These are phyloP conservation scores for Wickerhamomyces rabaulensis DNA, from an alignment of 805 yeast species.

Conservation along the genomic window DNA sequence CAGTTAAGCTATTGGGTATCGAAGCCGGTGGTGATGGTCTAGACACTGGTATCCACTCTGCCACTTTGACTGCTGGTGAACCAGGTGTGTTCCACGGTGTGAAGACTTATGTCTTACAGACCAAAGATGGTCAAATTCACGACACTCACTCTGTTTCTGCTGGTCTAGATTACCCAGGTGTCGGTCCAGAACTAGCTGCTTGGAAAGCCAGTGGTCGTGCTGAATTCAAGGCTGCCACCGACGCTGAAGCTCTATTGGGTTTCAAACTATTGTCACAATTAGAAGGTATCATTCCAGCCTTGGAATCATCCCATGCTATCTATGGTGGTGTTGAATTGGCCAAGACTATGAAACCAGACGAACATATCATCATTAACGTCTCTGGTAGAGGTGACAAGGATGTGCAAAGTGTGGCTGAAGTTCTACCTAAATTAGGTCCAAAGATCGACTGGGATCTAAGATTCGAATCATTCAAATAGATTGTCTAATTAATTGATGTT, in stretches of 20 bases:
- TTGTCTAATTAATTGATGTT: too few species aligned
- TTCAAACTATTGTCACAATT: conserved; percentile 83
- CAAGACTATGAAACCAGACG: conserved; percentile 69
- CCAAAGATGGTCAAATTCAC: conserved; percentile 89
- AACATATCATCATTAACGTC: conserved; percentile 80
- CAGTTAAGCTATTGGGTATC: conserved; percentile 83
- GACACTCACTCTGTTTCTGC: conserved; percentile 99
- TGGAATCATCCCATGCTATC: conserved; percentile 96
- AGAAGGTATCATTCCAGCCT: conserved; percentile 98
- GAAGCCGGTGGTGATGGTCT: conserved; percentile 99
- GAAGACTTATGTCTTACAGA: conserved; percentile 87
- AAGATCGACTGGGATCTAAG: conserved; percentile 94
- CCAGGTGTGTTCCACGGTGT: conserved; percentile 99
- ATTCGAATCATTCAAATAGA: conserved; percentile 45
- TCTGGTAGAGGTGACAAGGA: conserved; percentile 99
- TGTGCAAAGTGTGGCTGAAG: conserved; percentile 95
- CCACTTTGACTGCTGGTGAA: conserved; percentile 89
- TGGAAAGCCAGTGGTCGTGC: conserved; percentile 97
- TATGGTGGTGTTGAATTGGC: conserved; percentile 89
- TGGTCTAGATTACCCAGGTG: conserved; percentile 98
- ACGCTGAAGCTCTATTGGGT: conserved; percentile 91
- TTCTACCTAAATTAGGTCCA: conserved; percentile 85
- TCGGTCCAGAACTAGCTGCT: conserved; percentile 94
- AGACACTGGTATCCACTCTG: conserved; percentile 85
- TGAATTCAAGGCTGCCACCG: conserved; percentile 84